Evolutionary conservation across 305 asterid species (phyloP), one percentile per base, ranked within the genome.

Genomic region (Fraxinus xanthoxyloides): DNA sequence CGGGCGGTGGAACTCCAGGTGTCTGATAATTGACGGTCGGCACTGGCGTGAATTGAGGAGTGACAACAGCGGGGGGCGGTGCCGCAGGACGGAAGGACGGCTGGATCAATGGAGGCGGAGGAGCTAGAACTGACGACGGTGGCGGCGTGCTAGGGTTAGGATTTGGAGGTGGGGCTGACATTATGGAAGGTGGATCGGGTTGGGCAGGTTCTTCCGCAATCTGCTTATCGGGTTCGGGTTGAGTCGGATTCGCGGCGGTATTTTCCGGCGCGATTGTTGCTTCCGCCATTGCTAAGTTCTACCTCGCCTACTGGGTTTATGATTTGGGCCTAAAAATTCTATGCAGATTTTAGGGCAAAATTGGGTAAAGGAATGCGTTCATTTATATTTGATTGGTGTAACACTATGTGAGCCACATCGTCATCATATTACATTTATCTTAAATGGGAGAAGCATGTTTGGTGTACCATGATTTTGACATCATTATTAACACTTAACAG

Each of bases 1-100:
- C 98, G 2, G 98, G 98, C n/a, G 97, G 93, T 46, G 88, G 93
- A 63, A 89, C 90, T 7, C 93, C 92, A 21, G 92, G 89, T 90
- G 86, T 74, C 83, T 89, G 94, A 85, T 84, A 92, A 77, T 46
- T 82, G 82, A 80, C 83, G 21, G 87, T 76, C 76, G 85, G 86
- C 19, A 89, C 85, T 7, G 91, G 88, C 28, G 91, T 79, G 84
- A 91, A 95, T 80, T 91, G 97, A 36, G 92, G 91, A 54, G 90
- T 40, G 46, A 84, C 82, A 19, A 72, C 82, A 23, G 88, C 48
- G 2, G 89, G 81, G 17, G 90, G 87, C 17, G 88, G 84, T 28
- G 85, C 83, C 8, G 91, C 92, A 9, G 93, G 95, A 12, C 98
- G 94, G 83, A 91, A 90, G 5, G 94, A 91, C 17, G 95, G 88